Percentiles rank a stretch among this genome's conserved stretches.
phyloP scores from a whole-genome alignment of 1,284 basidiomycete species.

The Marasmius sp. region DNA sequence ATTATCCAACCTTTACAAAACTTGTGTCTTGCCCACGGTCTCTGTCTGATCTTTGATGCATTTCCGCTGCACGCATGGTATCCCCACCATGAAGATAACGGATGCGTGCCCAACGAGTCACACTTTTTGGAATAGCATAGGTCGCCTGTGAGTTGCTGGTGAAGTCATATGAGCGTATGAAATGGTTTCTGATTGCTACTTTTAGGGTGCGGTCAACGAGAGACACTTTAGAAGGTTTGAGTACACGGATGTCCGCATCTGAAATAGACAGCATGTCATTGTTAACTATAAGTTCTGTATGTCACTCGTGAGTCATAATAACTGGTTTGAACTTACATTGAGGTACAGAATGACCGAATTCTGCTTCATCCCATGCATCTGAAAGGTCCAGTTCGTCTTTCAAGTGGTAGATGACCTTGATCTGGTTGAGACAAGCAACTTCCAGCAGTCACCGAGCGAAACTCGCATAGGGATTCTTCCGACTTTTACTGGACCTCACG shows the following conservation, averaged over 20 bases:
- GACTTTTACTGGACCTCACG: too few relatives aligned
- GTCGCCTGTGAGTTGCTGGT: neutral
- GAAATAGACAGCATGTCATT: too few relatives aligned
- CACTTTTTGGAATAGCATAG: neutral
- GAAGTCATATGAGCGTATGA: neutral
- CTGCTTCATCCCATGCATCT: neutral
- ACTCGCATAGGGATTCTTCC: conserved; percentile 30
- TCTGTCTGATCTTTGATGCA: neutral
- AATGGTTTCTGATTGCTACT: neutral
- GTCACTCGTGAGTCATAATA: neutral
- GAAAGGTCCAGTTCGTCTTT: conserved; percentile 13
- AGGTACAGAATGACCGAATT: neutral
- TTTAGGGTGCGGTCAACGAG: neutral
- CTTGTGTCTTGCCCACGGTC: neutral
- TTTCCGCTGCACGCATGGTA: neutral
- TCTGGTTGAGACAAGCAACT: conserved; percentile 27
- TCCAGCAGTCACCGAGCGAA: conserved; percentile 27
- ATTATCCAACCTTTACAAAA: neutral
- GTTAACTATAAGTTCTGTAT: neutral
- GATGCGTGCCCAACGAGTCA: neutral
- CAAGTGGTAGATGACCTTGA: conserved; percentile 23
- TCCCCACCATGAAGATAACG: neutral
- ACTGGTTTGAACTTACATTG: neutral
- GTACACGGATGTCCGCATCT: neutral
- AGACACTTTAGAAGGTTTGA: neutral